These are phyloP conservation scores for Suillus brevipes DNA, from an alignment of 768 basidiomycete species.

Conservation along the genomic window DNA sequence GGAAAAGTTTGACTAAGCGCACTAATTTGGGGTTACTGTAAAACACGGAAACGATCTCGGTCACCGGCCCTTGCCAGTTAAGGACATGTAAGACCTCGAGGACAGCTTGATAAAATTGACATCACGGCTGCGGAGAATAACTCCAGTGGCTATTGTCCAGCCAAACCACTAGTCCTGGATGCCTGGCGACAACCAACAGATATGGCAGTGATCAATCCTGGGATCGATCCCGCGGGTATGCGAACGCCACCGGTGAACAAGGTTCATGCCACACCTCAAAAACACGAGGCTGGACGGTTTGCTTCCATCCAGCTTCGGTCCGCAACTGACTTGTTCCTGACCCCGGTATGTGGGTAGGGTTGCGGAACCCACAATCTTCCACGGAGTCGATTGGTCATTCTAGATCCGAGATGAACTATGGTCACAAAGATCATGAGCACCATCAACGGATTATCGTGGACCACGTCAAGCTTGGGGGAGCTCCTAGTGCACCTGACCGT, in stretches of 20 bases:
- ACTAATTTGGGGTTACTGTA: constrained; percentile 17
- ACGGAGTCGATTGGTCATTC: constrained; percentile 9
- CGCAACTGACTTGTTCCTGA: constrained; percentile 9
- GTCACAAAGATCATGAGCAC: neutral
- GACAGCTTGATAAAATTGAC: constrained; percentile 12
- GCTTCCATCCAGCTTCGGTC: constrained; percentile 10
- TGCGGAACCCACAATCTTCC: constrained; percentile 8
- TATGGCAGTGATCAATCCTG: constrained; percentile 2
- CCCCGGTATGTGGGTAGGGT: constrained; percentile 1
- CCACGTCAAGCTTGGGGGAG: neutral
- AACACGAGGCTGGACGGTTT: constrained; percentile 31
- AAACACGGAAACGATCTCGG: constrained; percentile 19
- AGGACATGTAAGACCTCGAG: constrained; percentile 13
- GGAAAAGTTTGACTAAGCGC: constrained; percentile 25
- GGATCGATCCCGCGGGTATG: constrained; percentile 7
- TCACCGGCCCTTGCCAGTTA: constrained; percentile 16
- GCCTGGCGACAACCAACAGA: constrained; percentile 11
- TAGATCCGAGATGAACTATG: constrained; percentile 17
- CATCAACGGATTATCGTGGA: too few species aligned
- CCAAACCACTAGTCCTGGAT: neutral
- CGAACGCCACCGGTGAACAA: neutral
- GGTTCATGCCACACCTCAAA: constrained; percentile 18
- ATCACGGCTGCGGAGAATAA: constrained; percentile 9
- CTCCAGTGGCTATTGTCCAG: constrained; percentile 5
- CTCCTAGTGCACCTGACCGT: neutral